Base-by-base conservation (phyloP, 129 eudicot genomes). In the Deinandra increscens region DNA sequence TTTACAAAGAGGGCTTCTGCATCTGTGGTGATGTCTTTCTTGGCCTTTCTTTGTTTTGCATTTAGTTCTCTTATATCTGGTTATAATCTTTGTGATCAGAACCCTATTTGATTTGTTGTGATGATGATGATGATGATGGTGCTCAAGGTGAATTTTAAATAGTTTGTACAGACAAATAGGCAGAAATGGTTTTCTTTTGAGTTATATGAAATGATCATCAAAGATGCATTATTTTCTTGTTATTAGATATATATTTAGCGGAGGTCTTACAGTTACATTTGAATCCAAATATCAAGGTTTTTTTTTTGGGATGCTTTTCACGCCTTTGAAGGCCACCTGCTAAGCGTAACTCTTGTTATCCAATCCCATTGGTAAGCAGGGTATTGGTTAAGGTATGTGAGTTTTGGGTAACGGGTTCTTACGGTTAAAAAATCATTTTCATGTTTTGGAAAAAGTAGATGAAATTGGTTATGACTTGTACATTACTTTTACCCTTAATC, bases 61-160 rank as follows among this genome's bases (percentile, higher is more conserved):
- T 10, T 80, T 37, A 89, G 98, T 79, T 86, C 95, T 23, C 82
- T 92, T 72, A 70, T 92, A 59, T 88, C 96, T 31, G 98, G 98
- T 67, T 92, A 89, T 83, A 80, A 73, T 73, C 72, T 92, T 43
- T 92, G 91, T 84, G 80, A 81, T 79, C 84, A 82, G 39, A 76
- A 73, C 46, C 39, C 79, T 5, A 55, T 80, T 66, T 50, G 56
- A 50, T 49, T 15, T 17, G 17, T 39, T 70, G 1, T 37, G 19
- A 42, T 51, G 45, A 33, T 5, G 5, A 2, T 2, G 37, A 5
- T 33, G 3, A 5, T 62, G 9, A 74, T 51, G 64, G 65, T 10
- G 37, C 42, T 74, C 19, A 39, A 51, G 42, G 71, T 74, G 55
- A 51, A 74, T 1, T 74, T 58, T 65, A 43, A 65, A 74, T 13